Percentiles rank a stretch among this genome's conserved stretches.
Evolutionary conservation across 2,329 filamentous ascomycete species (phyloP).

Genomic region (Fusarium udum): DNA sequence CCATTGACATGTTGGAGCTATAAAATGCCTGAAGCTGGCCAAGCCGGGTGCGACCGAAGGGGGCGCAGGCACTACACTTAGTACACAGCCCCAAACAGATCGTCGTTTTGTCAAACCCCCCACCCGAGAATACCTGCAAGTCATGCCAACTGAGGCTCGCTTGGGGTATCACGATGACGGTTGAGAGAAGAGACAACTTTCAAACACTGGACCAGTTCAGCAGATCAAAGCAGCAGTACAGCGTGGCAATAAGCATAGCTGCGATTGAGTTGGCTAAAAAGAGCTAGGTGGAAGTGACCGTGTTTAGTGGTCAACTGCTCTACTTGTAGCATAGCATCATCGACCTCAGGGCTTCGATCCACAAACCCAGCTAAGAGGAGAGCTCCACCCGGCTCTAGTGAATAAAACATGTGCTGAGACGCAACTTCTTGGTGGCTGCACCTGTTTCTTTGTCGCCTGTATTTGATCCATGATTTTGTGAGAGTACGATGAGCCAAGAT

Average conservation of each 20-base stretch:
- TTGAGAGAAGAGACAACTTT: not conserved
- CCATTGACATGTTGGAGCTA: not conserved
- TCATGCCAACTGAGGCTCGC: not conserved
- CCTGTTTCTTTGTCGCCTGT: not conserved
- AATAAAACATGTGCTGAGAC: not conserved
- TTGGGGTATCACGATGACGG: not conserved
- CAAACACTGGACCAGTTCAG: not conserved
- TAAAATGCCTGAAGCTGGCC: not conserved
- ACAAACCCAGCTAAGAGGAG: not conserved
- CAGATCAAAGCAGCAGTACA: not conserved
- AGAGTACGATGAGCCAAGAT: not conserved
- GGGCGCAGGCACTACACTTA: not conserved
- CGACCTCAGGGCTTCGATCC: not conserved
- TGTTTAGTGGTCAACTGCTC: not conserved
- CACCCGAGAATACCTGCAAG: not conserved
- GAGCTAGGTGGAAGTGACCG: not conserved
- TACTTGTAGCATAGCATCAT: not conserved
- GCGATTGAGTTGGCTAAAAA: no score
- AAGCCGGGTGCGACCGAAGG: not conserved
- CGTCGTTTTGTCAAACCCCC: not conserved
- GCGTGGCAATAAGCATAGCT: not conserved
- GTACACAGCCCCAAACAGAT: slow-evolving; percentile 3
- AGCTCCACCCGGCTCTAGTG: not conserved
- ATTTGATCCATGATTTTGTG: no score
- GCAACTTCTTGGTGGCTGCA: no score